phyloP scores from a whole-genome alignment of 139 green algal species.

The Volvox africanus region DNA sequence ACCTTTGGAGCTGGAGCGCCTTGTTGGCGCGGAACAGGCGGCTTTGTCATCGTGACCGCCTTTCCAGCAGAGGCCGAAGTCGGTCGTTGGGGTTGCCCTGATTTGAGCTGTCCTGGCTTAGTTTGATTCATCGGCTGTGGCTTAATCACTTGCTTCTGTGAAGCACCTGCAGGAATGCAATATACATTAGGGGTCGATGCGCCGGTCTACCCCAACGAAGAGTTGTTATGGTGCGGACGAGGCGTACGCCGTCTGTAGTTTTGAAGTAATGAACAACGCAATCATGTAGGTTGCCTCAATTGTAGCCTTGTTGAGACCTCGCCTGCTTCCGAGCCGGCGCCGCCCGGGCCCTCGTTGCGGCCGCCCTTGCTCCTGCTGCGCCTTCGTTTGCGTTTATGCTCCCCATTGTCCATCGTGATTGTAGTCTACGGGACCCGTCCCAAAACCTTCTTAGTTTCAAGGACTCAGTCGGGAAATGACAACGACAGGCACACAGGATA shows the following conservation, averaged over 20 bases:
- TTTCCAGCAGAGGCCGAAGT: not conserved
- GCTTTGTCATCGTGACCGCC: not conserved
- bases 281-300: not conserved
- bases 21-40: not conserved
- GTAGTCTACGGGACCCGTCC: not conserved
- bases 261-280: no score
- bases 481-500: no score
- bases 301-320: not conserved
- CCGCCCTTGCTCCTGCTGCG: constrained; percentile 39
- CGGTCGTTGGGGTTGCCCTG: not conserved
- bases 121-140: not conserved
- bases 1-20: not conserved
- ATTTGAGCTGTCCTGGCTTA: not conserved
- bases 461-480: no score
- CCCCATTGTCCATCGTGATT: constrained; percentile 18
- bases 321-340: constrained; percentile 12
- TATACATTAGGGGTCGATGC: not conserved
- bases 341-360: not conserved
- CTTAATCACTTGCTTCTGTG: not conserved
- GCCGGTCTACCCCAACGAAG: not conserved
- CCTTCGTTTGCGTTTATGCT: constrained; percentile 45
- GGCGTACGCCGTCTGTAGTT: no score
- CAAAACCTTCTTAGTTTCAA: no score
- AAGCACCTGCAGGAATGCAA: not conserved
- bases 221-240: not conserved